Evolutionary conservation across 139 green algal species (phyloP).

Genomic region (Volvox reticuliferus): DNA sequence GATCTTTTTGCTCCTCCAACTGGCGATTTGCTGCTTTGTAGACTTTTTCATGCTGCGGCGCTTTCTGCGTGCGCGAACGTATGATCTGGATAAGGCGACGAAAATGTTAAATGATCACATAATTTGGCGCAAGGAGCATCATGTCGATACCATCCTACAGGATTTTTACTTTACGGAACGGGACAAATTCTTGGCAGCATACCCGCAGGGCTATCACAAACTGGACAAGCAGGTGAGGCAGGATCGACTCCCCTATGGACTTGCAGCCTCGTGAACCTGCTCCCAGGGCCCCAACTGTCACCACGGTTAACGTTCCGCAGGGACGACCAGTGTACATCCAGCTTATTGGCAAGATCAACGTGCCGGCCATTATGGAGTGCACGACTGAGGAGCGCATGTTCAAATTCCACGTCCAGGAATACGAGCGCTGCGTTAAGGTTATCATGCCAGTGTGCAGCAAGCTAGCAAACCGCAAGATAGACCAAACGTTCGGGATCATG

Average conservation of each 20-base stretch:
- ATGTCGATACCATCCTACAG: constrained; percentile 78
- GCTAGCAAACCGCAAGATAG: constrained; percentile 75
- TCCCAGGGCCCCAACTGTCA: neutral
- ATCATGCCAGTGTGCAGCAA: constrained; percentile 89
- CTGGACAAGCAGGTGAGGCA: constrained; percentile 70
- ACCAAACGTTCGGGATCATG: constrained; percentile 92
- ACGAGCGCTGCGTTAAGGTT: constrained; percentile 85
- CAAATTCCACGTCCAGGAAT: constrained; percentile 88
- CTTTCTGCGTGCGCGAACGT: constrained; percentile 39
- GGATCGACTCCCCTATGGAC: neutral
- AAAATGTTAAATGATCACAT: constrained; percentile 66
- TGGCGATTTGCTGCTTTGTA: neutral
- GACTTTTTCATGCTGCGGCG: constrained; percentile 16
- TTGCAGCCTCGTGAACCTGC: neutral
- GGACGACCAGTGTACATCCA: constrained; percentile 92
- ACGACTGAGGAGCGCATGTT: constrained; percentile 92
- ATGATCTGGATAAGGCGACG: constrained; percentile 31
- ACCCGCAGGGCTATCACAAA: constrained; percentile 87
- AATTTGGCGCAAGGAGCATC: constrained; percentile 71
- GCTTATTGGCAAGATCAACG: constrained; percentile 87
- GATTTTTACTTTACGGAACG: constrained; percentile 93
- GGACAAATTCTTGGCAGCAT: constrained; percentile 90
- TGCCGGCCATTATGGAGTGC: constrained; percentile 77
- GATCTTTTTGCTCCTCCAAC: neutral
- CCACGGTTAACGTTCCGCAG: constrained; percentile 51